Evolutionary conservation across 768 basidiomycete species (phyloP).

Genomic region (Astraeus odoratus): DNA sequence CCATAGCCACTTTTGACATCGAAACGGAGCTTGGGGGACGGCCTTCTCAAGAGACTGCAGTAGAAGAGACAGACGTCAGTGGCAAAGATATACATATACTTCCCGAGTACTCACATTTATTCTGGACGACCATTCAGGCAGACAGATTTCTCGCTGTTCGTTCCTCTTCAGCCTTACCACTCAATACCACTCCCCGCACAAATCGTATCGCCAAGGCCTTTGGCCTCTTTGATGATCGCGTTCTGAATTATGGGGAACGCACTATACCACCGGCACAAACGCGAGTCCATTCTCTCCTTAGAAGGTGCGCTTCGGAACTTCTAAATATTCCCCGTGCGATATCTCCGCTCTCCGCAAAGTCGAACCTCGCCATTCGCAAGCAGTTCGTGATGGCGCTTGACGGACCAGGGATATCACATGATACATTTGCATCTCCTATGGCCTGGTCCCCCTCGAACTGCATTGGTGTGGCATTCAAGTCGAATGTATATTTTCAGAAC

Average conservation of each 20-base stretch:
- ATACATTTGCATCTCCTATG: slow-evolving; percentile 51
- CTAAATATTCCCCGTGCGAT: slow-evolving; percentile 29
- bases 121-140: slow-evolving; percentile 29
- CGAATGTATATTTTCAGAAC: slow-evolving; percentile 57
- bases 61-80: slow-evolving; percentile 26
- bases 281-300: slow-evolving; percentile 41
- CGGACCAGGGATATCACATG: slow-evolving; percentile 51
- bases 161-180: slow-evolving; percentile 44
- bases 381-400: slow-evolving; percentile 58
- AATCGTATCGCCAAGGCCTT: slow-evolving; percentile 57
- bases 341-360: slow-evolving; percentile 44
- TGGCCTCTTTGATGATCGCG: slow-evolving; percentile 49
- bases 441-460: slow-evolving; percentile 53
- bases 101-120: not conserved
- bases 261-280: slow-evolving; percentile 27
- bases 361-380: slow-evolving; percentile 46
- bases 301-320: slow-evolving; percentile 46
- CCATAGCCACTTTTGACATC: slow-evolving; percentile 33
- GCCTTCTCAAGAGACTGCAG: slow-evolving; percentile 9
- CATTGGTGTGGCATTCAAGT: slow-evolving; percentile 57
- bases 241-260: slow-evolving; percentile 47
- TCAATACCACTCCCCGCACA: slow-evolving; percentile 61
- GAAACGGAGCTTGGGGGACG: slow-evolving; percentile 25
- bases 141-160: slow-evolving; percentile 57
- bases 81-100: not conserved